These are phyloP conservation scores for Entomortierella parvispora DNA, from an alignment of 192 early-diverging fungal species.

Conservation along the genomic window DNA sequence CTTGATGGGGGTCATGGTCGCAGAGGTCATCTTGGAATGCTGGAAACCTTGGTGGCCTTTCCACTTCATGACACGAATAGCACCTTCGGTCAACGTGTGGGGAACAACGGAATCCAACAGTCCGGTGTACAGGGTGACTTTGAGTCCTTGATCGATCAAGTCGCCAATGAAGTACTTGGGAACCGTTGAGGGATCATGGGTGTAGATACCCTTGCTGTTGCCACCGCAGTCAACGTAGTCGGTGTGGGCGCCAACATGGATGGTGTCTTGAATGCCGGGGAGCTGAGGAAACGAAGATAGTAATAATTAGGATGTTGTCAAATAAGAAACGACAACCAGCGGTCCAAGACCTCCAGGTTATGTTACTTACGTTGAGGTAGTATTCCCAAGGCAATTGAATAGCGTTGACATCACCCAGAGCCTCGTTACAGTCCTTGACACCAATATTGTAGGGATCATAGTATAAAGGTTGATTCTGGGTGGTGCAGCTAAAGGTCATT, in stretches of 20 bases:
- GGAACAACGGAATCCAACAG: neutral
- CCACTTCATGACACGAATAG: neutral
- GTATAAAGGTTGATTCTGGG: neutral
- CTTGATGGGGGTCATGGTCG: constrained; percentile 3
- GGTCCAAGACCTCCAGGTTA: no score
- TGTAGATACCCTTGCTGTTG: neutral
- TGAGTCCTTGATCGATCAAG: constrained; percentile 5
- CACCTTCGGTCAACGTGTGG: constrained; percentile 1
- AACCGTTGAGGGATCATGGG: neutral
- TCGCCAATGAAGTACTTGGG: constrained; percentile 9
- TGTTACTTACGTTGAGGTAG: no score
- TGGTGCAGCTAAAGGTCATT: no score
- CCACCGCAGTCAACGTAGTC: no score
- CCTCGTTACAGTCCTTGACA: neutral
- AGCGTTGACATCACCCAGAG: neutral
- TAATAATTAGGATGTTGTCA: no score
- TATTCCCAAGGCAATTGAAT: neutral
- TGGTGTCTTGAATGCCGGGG: constrained; percentile 14
- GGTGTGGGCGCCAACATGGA: constrained; percentile 12
- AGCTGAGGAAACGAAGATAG: no score
- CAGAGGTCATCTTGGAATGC: neutral
- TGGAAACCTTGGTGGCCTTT: no score
- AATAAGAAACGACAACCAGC: no score
- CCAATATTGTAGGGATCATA: neutral
- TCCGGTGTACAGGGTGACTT: constrained; percentile 5